Conservation (phyloP, 768 basidiomycete genomes). For the Pleurotus ostreatus region DNA sequence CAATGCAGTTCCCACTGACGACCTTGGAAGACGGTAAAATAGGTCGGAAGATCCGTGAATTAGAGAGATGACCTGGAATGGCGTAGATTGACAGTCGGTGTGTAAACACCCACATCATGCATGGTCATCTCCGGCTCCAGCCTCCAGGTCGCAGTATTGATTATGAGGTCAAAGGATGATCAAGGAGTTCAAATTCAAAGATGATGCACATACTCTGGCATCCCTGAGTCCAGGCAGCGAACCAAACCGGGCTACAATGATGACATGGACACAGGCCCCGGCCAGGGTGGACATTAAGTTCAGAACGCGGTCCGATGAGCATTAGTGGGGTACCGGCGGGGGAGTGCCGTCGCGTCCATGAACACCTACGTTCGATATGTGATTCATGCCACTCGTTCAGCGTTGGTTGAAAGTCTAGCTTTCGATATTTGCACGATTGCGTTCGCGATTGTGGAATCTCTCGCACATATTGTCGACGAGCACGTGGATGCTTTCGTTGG, state of each 20-base stretch:
- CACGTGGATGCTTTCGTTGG: neutral
- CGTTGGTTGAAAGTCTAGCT: too few relatives aligned
- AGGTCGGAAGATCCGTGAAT: conserved; percentile 1
- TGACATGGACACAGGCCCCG: neutral
- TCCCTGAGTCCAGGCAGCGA: conserved; percentile 1
- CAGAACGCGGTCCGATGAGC: neutral
- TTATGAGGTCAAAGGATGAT: neutral
- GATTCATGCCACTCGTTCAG: too few relatives aligned
- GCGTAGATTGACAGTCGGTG: conserved; percentile 4
- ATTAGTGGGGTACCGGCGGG: neutral
- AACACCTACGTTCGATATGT: neutral
- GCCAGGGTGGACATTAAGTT: neutral
- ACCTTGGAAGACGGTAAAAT: neutral
- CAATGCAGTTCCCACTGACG: too few relatives aligned
- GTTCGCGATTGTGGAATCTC: too few relatives aligned
- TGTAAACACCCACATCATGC: neutral
- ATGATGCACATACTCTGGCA: neutral
- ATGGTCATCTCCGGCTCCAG: neutral
- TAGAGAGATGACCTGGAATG: neutral
- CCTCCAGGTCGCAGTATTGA: neutral
- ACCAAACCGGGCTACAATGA: neutral
- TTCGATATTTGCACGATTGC: too few relatives aligned
- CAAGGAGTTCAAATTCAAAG: neutral
- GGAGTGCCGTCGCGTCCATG: conserved; percentile 4
- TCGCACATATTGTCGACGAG: neutral